Evolutionary conservation across 2,329 filamentous ascomycete genomes (phyloP).

Genomic region (Bipolaris sorokiniana): DNA sequence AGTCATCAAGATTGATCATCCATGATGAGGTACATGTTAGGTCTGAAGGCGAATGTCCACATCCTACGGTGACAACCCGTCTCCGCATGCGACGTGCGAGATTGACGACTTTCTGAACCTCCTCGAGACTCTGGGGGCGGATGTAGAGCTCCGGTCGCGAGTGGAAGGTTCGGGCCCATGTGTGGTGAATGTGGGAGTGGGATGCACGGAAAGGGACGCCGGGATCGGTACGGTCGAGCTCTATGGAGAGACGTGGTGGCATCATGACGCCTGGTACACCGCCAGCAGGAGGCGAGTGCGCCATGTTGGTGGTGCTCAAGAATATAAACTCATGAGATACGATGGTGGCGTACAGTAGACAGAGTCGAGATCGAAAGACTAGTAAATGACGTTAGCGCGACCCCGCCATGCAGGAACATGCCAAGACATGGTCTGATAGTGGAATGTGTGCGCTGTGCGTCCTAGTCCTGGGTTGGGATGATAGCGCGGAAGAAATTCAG

Average conservation of each 20-base stretch:
- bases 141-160: slow-evolving; percentile 90
- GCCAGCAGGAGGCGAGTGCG: slow-evolving; percentile 20
- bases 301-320: slow-evolving; percentile 28
- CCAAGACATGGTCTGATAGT: background rate
- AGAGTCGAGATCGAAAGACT: slow-evolving; percentile 11
- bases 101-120: slow-evolving; percentile 82
- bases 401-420: slow-evolving; percentile 11
- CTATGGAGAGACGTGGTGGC: slow-evolving; percentile 54
- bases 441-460: background rate
- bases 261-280: slow-evolving; percentile 35
- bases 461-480: background rate
- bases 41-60: slow-evolving; percentile 88
- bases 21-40: slow-evolving; percentile 92
- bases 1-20: slow-evolving; percentile 91
- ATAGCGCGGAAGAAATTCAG: background rate
- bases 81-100: slow-evolving; percentile 82
- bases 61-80: slow-evolving; percentile 84
- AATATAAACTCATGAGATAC: slow-evolving; percentile 6
- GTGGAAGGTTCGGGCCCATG: slow-evolving; percentile 93
- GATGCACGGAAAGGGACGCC: slow-evolving; percentile 77
- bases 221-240: slow-evolving; percentile 65
- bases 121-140: slow-evolving; percentile 76
- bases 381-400: slow-evolving; percentile 11
- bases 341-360: slow-evolving; percentile 7
- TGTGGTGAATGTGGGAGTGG: slow-evolving; percentile 77